Base-by-base conservation (phyloP, 2,329 filamentous ascomycete genomes). In the Blastomyces percursus region DNA sequence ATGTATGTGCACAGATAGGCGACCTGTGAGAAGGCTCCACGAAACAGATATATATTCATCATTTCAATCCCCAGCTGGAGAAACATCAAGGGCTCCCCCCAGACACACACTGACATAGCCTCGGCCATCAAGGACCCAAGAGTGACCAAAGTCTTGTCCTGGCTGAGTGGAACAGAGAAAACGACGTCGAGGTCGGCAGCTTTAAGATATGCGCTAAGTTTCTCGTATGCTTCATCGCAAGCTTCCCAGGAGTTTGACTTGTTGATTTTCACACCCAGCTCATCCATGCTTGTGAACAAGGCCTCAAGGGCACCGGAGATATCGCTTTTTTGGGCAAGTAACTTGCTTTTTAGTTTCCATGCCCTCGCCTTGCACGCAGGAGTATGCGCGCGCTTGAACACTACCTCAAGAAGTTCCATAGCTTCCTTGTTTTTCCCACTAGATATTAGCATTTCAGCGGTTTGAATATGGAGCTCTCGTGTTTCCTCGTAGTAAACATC, bases 401-500 rank as follows among this genome's bases (percentile, higher is more conserved):
- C 84, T 2, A 82, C 84, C 27, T 84, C 76, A 14, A 96, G 81
- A n/a, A 93, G 76, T 35, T 80, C 78, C 51, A 86, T 82, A 27
- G 90, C 89, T 60, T 87, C 82, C 1, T 82, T 78, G 63, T 87
- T 84, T 66, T 91, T 84, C 4, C 86, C 86, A 78, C 92, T 87
- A 69, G 89, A 91, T 70, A 91, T 85, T 68, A 90, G 87, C 71
- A 90, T 91, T 72, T 96, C 91, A 3, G 91, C 89, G 4, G 90
- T 85, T 61, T 89, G 85, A 4, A 91, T 85, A 72, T 90, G 86
- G 1, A 96, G 79, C 65, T 87, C 86, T 65, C 95, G 80, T 0
- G 91, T 96, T 76, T 97, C 93, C 12, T 91, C 86, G 69, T 96
- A 96, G 55, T 85, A 88, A 0, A 89, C 87, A 71, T 96, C 93